Evolutionary conservation across 2,329 filamentous ascomycete genomes (phyloP).

Genomic region (Fonsecaea multimorphosa): DNA sequence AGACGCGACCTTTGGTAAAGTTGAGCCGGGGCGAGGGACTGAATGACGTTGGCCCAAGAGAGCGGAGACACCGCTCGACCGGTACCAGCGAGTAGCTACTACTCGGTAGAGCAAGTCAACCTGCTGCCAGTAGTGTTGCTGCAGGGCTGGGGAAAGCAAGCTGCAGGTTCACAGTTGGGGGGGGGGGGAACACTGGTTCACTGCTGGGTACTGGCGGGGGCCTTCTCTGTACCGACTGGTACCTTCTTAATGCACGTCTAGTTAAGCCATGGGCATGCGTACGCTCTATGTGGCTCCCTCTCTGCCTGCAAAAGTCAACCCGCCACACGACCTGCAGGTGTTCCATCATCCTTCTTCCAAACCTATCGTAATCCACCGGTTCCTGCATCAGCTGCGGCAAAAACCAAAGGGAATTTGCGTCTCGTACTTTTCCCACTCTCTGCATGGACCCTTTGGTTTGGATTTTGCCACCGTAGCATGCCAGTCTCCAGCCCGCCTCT

Average conservation of each 20-base stretch:
- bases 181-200: too few species aligned
- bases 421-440: conserved; percentile 10
- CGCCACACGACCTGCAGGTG: neutral
- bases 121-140: too few species aligned
- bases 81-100: neutral
- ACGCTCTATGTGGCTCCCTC: neutral
- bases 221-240: neutral
- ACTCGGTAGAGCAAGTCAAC: neutral
- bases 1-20: neutral
- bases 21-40: neutral
- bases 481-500: conserved; percentile 4
- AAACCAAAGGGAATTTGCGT: conserved; percentile 2
- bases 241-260: neutral
- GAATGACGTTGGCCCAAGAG: neutral
- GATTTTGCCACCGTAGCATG: conserved; percentile 24
- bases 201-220: neutral
- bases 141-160: conserved; percentile 1
- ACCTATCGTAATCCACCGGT: conserved; percentile 21
- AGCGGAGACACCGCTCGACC: neutral
- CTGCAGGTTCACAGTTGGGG: conserved; percentile 1
- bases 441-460: conserved; percentile 12
- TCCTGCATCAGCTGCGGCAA: conserved; percentile 24
- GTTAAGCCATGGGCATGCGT: neutral
- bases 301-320: neutral
- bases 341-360: neutral